phyloP scores from a whole-genome alignment of 2,329 filamentous ascomycete genomes.

The Myriosclerotinia scirpicola region DNA sequence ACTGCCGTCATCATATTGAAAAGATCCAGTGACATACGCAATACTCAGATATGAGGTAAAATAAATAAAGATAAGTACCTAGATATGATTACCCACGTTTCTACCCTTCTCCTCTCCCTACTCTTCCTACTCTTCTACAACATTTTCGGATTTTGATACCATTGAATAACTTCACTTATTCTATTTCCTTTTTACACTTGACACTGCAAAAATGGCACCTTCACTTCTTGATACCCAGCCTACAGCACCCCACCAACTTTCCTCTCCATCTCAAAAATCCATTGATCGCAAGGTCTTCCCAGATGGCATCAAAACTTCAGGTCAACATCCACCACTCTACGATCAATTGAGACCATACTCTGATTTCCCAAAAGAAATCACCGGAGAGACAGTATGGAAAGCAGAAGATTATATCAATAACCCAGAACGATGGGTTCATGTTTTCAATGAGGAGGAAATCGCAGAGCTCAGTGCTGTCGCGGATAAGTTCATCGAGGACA shows the following conservation, averaged over 20 bases:
- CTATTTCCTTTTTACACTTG: neutral
- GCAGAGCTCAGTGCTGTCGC: conserved; percentile 65
- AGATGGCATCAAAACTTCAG: conserved; percentile 51
- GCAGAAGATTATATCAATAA: conserved; percentile 42
- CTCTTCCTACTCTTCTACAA: neutral
- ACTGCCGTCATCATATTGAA: neutral
- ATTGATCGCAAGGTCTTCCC: conserved; percentile 40
- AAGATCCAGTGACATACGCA: conserved; percentile 6
- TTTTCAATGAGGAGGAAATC: conserved; percentile 65
- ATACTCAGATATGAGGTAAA: conserved; percentile 2
- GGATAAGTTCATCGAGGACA: conserved; percentile 66
- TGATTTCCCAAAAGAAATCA: conserved; percentile 69
- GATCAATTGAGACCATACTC: conserved; percentile 64
- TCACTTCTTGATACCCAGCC: conserved; percentile 31
- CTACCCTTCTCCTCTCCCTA: too few species aligned
- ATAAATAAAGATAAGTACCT: neutral
- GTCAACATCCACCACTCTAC: conserved; percentile 70
- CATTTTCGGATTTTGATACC: neutral
- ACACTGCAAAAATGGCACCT: conserved; percentile 27
- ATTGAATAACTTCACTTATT: conserved; percentile 9
- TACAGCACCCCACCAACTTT: conserved; percentile 29
- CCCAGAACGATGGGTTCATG: conserved; percentile 63
- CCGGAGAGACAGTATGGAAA: conserved; percentile 71
- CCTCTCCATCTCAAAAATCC: conserved; percentile 26
- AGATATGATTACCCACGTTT: neutral